Base-by-base conservation (phyloP, 371 early-diverging fungal species). In the Massospora cicadina region DNA sequence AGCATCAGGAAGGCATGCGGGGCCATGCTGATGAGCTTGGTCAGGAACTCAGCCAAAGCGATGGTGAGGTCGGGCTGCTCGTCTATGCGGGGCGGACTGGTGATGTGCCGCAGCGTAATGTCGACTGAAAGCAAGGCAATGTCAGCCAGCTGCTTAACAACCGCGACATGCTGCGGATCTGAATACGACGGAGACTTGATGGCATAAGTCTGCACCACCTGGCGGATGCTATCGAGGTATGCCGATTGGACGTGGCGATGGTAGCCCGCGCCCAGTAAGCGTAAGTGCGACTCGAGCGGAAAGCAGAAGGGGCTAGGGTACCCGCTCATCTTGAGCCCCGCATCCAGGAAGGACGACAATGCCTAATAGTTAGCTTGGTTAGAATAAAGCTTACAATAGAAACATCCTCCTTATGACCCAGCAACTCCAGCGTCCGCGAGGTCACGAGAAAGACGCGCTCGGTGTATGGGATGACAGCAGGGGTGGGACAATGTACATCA, bases 1-100 rank as follows among this genome's bases (percentile, higher is more conserved):
- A 57, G 57, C 57, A 57, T 25, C 26, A 57, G 21, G 57, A 57
- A 57, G 57, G 57, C 2, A 57, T 57, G 57, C 23, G 57, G 57
- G 25, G 57, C 57, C 25, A 25, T 57, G 28, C 21, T 57, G 10
- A 57, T 27, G 3, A 57, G 25, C 57, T 57, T 25, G 10, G 28
- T 21, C 10, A 27, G 12, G 26, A n/a, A 57, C 3, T 57, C 57
- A 3, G 23, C 28, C 57, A 57, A 21, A 10, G 10, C 57, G 26
- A 57, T 43, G 5, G 43, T 43, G 43, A 43, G 43, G 43, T 43
- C 43, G 17, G 43, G 43, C 43, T 10, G 17, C 17, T 43, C 43
- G 17, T 43, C 43, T 10, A 43, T 17, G 43, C 43, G 43, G 17
- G 43, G 17, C 5, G 43, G 43, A 43, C 17, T 43, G 43, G 43